phyloP scores from a whole-genome alignment of 306 rosid species.

The Calophaca sinica region DNA sequence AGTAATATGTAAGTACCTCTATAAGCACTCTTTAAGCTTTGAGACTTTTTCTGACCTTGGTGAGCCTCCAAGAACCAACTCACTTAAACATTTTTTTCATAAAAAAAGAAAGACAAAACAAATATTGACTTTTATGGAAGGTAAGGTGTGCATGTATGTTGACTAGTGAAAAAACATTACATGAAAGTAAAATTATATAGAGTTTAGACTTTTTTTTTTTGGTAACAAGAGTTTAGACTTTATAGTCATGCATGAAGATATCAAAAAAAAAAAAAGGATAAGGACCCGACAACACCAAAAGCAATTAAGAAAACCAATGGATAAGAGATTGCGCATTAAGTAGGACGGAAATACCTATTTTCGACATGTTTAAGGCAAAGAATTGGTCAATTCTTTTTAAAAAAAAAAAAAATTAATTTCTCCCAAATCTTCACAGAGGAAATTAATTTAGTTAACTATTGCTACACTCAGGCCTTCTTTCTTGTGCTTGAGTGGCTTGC shows the following conservation, averaged over 20 bases:
- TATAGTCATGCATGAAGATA: background rate
- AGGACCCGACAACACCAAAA: constrained; percentile 4
- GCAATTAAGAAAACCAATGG: constrained; percentile 1
- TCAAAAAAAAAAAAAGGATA: constrained; percentile 29
- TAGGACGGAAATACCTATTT: background rate
- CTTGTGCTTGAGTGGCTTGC: constrained; percentile 39
- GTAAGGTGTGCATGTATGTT: no score
- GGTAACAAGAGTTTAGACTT: no score
- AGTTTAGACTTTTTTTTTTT: no score
- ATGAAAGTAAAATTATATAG: no score
- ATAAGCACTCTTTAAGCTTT: no score
- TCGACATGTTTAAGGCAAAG: constrained; percentile 26
- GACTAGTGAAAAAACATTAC: no score
- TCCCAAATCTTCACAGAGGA: background rate
- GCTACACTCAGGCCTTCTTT: constrained; percentile 43
- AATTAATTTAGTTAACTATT: constrained; percentile 14
- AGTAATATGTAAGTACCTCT: no score
- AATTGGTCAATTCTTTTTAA: constrained; percentile 15
- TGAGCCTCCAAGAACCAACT: no score
- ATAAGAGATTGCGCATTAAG: background rate
- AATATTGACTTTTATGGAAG: no score
- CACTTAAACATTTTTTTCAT: no score
- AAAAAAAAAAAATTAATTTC: background rate
- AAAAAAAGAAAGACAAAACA: no score
- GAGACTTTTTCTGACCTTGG: no score